phyloP scores from a whole-genome alignment of 2,329 filamentous ascomycete species.

The Penicillium paneum region DNA sequence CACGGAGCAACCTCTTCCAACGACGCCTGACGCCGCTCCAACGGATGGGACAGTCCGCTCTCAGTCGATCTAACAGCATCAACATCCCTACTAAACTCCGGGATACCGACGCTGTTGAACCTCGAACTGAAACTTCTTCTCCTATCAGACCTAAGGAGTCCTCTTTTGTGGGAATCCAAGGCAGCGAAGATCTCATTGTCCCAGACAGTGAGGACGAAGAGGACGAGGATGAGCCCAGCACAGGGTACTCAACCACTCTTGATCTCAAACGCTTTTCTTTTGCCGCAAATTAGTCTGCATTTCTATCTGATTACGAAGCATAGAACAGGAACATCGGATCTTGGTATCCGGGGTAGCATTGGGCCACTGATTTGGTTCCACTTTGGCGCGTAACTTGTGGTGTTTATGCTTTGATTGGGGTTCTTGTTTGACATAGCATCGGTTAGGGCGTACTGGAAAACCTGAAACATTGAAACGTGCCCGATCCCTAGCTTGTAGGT shows the following conservation, averaged over 20 bases:
- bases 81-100: slow-evolving; percentile 25
- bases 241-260: slow-evolving; percentile 16
- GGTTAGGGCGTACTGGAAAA: neutral
- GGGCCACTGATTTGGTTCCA: slow-evolving; percentile 5
- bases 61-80: slow-evolving; percentile 39
- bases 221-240: slow-evolving; percentile 20
- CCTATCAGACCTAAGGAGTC: neutral
- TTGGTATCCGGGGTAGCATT: slow-evolving; percentile 11
- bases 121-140: slow-evolving; percentile 5
- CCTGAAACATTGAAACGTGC: neutral
- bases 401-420: neutral
- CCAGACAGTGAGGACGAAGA: slow-evolving; percentile 51
- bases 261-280: slow-evolving; percentile 41
- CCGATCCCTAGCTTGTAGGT: neutral
- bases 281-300: slow-evolving; percentile 23
- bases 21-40: slow-evolving; percentile 40
- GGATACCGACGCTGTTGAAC: slow-evolving; percentile 4
- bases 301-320: slow-evolving; percentile 14
- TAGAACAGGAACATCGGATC: slow-evolving; percentile 5
- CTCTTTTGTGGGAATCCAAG: slow-evolving; percentile 24
- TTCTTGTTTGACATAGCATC: slow-evolving; percentile 8
- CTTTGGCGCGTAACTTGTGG: slow-evolving; percentile 10
- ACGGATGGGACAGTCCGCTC: slow-evolving; percentile 40
- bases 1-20: slow-evolving; percentile 10
- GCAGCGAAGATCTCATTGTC: slow-evolving; percentile 53